These are phyloP conservation scores for Glonium stellatum DNA, from an alignment of 495 filamentous ascomycete genomes.

Conservation along the genomic window DNA sequence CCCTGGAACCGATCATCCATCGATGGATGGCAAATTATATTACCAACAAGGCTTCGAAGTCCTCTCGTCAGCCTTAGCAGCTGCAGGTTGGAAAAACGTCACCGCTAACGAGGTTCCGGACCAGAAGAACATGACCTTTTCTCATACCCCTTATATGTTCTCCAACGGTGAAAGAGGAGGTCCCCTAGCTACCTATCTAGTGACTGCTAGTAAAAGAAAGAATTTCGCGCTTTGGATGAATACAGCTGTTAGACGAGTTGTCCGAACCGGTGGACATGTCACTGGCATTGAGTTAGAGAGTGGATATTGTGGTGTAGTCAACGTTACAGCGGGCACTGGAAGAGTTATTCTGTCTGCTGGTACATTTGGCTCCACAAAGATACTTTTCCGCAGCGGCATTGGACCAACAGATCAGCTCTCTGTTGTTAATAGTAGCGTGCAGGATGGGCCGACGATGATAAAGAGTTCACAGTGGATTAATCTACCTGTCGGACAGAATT, in stretches of 20 bases:
- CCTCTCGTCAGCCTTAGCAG: slow-evolving; percentile 49
- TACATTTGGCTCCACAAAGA: slow-evolving; percentile 65
- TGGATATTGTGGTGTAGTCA: slow-evolving; percentile 53
- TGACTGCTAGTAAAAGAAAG: slow-evolving; percentile 48
- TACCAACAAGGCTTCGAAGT: slow-evolving; percentile 59
- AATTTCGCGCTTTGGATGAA: slow-evolving; percentile 65
- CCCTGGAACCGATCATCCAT: slow-evolving; percentile 62
- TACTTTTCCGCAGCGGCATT: slow-evolving; percentile 46
- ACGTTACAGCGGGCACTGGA: slow-evolving; percentile 52
- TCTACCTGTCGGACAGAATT: slow-evolving; percentile 66
- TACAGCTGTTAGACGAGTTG: slow-evolving; percentile 57
- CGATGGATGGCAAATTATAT: slow-evolving; percentile 61
- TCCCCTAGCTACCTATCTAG: slow-evolving; percentile 67
- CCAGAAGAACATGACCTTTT: slow-evolving; percentile 60
- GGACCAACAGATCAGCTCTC: slow-evolving; percentile 35
- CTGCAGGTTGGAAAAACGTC: slow-evolving; percentile 55
- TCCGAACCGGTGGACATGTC: slow-evolving; percentile 53
- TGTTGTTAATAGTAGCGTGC: slow-evolving; percentile 28
- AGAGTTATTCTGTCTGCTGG: slow-evolving; percentile 64
- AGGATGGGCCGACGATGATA: slow-evolving; percentile 36
- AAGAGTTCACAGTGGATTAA: slow-evolving; percentile 62
- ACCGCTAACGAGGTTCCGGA: slow-evolving; percentile 54
- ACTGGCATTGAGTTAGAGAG: slow-evolving; percentile 63
- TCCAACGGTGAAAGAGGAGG: slow-evolving; percentile 59
- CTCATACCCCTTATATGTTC: slow-evolving; percentile 65